These are phyloP conservation scores for Pseudogymnoascus sp. DNA, from an alignment of 2,329 filamentous ascomycete genomes.

Conservation along the genomic window DNA sequence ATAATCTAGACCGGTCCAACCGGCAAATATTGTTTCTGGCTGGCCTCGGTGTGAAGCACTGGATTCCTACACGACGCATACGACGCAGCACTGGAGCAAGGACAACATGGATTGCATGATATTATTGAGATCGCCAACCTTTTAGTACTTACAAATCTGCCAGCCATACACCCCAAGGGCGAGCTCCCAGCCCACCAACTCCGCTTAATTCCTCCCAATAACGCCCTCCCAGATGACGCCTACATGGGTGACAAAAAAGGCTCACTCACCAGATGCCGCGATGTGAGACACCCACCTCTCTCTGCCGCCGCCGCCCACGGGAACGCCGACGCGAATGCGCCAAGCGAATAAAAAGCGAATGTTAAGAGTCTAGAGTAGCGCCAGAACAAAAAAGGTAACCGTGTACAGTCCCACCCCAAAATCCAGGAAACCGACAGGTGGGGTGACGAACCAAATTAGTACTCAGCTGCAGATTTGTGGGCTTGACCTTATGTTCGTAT, in stretches of 20 bases:
- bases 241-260: slow-evolving; percentile 2
- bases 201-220: neutral
- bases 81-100: neutral
- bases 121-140: slow-evolving; percentile 8
- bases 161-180: neutral
- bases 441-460: slow-evolving; percentile 9
- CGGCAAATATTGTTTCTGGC: neutral
- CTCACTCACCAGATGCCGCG: slow-evolving; percentile 4
- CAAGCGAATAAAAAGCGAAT: neutral
- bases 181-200: neutral
- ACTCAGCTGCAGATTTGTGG: slow-evolving; percentile 8
- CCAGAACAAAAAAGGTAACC: neutral
- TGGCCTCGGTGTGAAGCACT: neutral
- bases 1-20: neutral
- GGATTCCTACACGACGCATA: slow-evolving; percentile 1
- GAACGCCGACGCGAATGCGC: neutral
- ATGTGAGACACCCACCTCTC: slow-evolving; percentile 5
- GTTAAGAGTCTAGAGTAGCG: neutral
- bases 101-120: slow-evolving; percentile 3
- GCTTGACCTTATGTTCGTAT: neutral
- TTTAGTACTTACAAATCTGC: slow-evolving; percentile 8
- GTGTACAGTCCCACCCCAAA: neutral
- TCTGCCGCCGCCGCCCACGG: neutral
- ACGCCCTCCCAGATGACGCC: slow-evolving; percentile 1
- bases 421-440: slow-evolving; percentile 6